Conservation (phyloP, 306 rosid species). For the Acmispon strigosus region DNA sequence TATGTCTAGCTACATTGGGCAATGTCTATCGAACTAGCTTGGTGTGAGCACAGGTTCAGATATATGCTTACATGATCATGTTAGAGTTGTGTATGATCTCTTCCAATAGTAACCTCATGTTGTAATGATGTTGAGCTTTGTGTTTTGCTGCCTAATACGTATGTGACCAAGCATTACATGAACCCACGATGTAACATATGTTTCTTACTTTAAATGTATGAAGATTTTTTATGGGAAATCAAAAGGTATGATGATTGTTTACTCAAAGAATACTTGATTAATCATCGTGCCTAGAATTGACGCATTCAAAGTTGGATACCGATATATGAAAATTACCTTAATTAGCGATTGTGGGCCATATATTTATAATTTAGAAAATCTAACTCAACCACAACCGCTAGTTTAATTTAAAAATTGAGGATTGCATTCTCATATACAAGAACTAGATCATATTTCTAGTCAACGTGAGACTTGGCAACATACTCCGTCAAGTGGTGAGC, state of each 20-base stretch:
- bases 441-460: too few relatives aligned
- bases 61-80: not conserved
- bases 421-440: too few relatives aligned
- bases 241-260: not conserved
- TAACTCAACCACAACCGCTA: too few relatives aligned
- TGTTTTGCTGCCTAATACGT: not conserved
- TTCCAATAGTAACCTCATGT: not conserved
- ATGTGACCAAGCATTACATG: not conserved
- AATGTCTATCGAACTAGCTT: too few relatives aligned
- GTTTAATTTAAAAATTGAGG: too few relatives aligned
- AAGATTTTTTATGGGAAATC: too few relatives aligned
- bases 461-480: too few relatives aligned
- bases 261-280: not conserved
- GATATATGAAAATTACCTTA: not conserved
- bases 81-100: too few relatives aligned
- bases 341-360: too few relatives aligned
- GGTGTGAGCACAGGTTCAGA: not conserved
- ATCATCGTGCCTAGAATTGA: too few relatives aligned
- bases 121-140: not conserved
- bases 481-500: too few relatives aligned
- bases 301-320: not conserved
- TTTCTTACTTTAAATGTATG: not conserved
- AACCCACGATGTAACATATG: not conserved
- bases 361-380: slow-evolving; percentile 36
- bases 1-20: not conserved